Percentiles rank a stretch among this genome's conserved stretches.
These are phyloP conservation scores for Jacaranda copaia DNA, from an alignment of 257 asterid genomes.

Conservation along the genomic window DNA sequence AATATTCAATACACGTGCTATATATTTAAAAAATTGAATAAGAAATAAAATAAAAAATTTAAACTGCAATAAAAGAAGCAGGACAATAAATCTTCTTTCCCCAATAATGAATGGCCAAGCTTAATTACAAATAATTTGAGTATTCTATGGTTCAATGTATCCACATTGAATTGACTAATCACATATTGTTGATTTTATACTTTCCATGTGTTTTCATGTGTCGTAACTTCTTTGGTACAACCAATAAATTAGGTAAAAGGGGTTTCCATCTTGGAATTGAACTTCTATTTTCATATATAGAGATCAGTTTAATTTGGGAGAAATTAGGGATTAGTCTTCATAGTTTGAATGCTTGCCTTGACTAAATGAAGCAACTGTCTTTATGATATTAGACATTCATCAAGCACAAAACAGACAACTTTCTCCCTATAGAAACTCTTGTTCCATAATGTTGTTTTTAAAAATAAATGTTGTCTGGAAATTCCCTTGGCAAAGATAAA, in stretches of 20 bases:
- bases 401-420: conserved; percentile 1
- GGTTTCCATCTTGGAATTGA: conserved; percentile 26
- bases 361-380: conserved; percentile 33
- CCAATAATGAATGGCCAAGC: conserved; percentile 35
- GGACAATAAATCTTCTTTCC: conserved; percentile 38
- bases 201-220: conserved; percentile 49
- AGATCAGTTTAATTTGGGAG: background rate
- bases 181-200: conserved; percentile 34
- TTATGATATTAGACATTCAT: conserved; percentile 28
- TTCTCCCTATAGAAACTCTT: background rate
- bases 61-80: conserved; percentile 27
- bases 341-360: conserved; percentile 24
- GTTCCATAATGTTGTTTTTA: background rate
- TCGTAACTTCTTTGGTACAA: conserved; percentile 7
- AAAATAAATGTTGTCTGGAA: no score
- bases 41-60: no score
- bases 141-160: conserved; percentile 31
- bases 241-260: conserved; percentile 37
- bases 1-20: no score
- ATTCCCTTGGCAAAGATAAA: no score
- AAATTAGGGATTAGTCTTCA: conserved; percentile 28
- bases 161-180: conserved; percentile 42
- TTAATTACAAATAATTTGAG: conserved; percentile 21
- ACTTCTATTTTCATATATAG: background rate
- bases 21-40: no score